Base-by-base conservation (phyloP, 495 filamentous ascomycete species). In the Pyronema omphalodes region DNA sequence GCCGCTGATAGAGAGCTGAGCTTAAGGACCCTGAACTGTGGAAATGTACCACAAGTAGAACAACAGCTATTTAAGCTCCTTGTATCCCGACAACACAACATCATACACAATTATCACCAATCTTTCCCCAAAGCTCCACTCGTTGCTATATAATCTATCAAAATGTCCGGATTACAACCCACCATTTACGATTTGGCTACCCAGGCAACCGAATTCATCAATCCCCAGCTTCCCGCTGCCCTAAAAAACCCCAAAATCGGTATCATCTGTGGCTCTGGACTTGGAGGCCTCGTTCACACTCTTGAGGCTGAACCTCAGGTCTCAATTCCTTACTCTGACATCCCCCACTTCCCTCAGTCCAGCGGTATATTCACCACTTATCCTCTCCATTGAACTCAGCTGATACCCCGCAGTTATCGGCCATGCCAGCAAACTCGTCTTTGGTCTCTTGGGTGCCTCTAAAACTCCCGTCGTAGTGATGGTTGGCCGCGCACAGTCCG, bases 341-440 rank as follows among this genome's bases (percentile, higher is more conserved):
- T 86, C 53, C 81, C 81, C 17, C 67, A 81, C 55, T 85, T 86
- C 58, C 79, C 82, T 29, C 41, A 34, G 4, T 44, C 41, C 29
- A 54, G 40, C 9, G 52, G 41, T 54, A 35, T 1, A 3, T 4
- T 9, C 49, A 12, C 39, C 39, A 36, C 3, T 15, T 37, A 37
- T 39, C 33, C 19, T 35, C 43, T 12, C 29, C 33, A 9, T 34
- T 15, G 37, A 44, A 29, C 34, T 18, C 15, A 55, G 29, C 11
- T 14, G 29, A 23, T 18, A 6, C 11, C 39, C 11, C 11, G 7
- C 54, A 83, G 82, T 83, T 8, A 62, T 69, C 19, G 83, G 83
- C 19, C 83, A 88, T 78, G 82, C 76, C 44, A 81, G 83, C 36
- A 84, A 81, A 62, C 68, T 88, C 48, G 74, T 86, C 7, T 86